Conservation (phyloP, 768 basidiomycete genomes). For the Artomyces pyxidatus region DNA sequence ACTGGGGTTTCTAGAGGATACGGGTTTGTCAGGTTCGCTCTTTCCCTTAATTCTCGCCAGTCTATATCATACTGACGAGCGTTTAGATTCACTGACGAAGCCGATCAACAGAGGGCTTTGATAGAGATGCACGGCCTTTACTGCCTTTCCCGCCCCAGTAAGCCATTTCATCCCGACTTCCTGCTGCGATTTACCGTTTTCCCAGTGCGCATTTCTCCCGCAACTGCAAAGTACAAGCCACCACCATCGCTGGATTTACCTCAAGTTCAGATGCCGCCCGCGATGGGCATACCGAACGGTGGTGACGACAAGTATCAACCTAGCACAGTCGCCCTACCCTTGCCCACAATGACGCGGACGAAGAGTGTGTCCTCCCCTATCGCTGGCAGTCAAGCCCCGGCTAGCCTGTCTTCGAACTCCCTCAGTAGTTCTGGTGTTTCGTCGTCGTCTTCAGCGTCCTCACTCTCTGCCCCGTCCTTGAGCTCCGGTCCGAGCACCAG, state of each 20-base stretch:
- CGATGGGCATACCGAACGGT: not conserved
- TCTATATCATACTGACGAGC: constrained; percentile 14
- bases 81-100: constrained; percentile 77
- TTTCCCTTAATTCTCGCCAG: constrained; percentile 4
- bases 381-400: constrained; percentile 29
- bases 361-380: constrained; percentile 71
- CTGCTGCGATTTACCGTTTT: constrained; percentile 16
- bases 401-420: constrained; percentile 16
- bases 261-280: constrained; percentile 13
- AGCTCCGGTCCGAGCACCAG: constrained; percentile 34
- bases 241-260: constrained; percentile 26
- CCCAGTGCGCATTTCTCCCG: constrained; percentile 84
- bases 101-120: constrained; percentile 83
- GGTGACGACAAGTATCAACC: constrained; percentile 20
- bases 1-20: constrained; percentile 88
- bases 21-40: constrained; percentile 77
- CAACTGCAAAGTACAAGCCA: constrained; percentile 80
- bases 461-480: constrained; percentile 23
- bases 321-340: constrained; percentile 41
- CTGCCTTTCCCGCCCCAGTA: constrained; percentile 83
- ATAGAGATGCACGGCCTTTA: constrained; percentile 91
- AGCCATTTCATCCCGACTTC: constrained; percentile 23
- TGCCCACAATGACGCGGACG: constrained; percentile 35
- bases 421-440: constrained; percentile 18
- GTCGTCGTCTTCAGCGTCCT: constrained; percentile 38